Evolutionary conservation across 306 rosid genomes (phyloP).

Genomic region (Quercus alba): DNA sequence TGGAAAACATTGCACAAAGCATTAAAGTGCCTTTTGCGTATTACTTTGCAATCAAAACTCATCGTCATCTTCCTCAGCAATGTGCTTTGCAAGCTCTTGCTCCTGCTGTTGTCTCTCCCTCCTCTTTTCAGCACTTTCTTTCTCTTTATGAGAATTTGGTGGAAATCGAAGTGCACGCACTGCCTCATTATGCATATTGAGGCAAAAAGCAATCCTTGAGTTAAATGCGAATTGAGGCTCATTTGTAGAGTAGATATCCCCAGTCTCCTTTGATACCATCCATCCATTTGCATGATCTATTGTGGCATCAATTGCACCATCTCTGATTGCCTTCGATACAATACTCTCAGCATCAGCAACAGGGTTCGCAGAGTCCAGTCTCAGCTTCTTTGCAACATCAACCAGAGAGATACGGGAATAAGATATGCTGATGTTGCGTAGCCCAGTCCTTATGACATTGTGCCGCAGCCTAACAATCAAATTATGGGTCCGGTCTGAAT

Average conservation of each 20-base stretch:
- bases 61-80: constrained; percentile 63
- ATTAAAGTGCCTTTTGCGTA: not conserved
- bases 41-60: constrained; percentile 43
- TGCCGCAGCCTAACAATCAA: constrained; percentile 94
- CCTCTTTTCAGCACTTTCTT: constrained; percentile 62
- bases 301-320: constrained; percentile 75
- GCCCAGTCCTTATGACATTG: constrained; percentile 93
- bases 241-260: constrained; percentile 89
- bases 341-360: constrained; percentile 88
- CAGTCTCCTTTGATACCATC: constrained; percentile 99
- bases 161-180: constrained; percentile 79
- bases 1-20: not conserved
- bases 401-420: constrained; percentile 89
- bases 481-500: constrained; percentile 77
- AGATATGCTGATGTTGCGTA: constrained; percentile 93
- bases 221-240: constrained; percentile 95
- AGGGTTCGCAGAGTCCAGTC: constrained; percentile 80
- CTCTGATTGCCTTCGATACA: constrained; percentile 93
- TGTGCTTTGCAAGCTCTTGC: constrained; percentile 61
- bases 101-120: constrained; percentile 66
- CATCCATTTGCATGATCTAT: constrained; percentile 81
- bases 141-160: constrained; percentile 61
- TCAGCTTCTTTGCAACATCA: constrained; percentile 87
- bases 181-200: constrained; percentile 93
- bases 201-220: constrained; percentile 95